Conservation (phyloP, 139 green algal species). For the Volvox reticuliferus region DNA sequence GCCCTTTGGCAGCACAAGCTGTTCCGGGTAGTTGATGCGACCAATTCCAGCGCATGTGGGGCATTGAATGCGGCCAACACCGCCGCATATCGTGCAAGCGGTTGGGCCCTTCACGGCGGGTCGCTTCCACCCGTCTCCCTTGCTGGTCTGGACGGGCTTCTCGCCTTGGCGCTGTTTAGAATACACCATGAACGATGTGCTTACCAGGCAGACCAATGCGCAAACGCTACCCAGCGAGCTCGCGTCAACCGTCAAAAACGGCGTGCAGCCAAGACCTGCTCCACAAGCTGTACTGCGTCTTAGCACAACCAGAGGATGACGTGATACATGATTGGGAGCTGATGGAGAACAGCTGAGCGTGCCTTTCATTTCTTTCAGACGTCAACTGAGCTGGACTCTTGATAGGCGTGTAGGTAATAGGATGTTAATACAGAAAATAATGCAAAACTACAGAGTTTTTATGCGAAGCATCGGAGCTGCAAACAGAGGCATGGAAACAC, state of each 20-base stretch:
- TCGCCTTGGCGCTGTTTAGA: background rate
- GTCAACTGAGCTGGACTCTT: too few relatives aligned
- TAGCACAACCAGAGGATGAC: background rate
- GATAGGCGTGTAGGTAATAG: too few relatives aligned
- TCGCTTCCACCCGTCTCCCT: background rate
- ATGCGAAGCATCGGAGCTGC: too few relatives aligned
- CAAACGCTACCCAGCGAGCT: background rate
- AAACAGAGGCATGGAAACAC: too few relatives aligned
- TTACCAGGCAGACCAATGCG: background rate
- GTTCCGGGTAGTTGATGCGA: background rate
- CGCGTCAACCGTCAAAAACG: background rate
- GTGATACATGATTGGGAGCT: background rate
- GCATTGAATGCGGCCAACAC: background rate
- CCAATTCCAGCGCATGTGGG: conserved; percentile 21
- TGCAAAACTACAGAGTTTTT: too few relatives aligned
- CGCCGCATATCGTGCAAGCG: background rate
- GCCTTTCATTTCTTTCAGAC: background rate
- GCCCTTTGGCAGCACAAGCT: conserved; percentile 32
- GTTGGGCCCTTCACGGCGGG: background rate
- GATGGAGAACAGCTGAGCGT: background rate
- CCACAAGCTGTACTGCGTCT: background rate
- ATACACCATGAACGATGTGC: background rate
- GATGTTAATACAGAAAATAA: too few relatives aligned
- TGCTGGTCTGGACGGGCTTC: background rate
- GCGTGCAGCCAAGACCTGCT: background rate